phyloP scores from a whole-genome alignment of 345 rosid species.

The Draba incana region DNA sequence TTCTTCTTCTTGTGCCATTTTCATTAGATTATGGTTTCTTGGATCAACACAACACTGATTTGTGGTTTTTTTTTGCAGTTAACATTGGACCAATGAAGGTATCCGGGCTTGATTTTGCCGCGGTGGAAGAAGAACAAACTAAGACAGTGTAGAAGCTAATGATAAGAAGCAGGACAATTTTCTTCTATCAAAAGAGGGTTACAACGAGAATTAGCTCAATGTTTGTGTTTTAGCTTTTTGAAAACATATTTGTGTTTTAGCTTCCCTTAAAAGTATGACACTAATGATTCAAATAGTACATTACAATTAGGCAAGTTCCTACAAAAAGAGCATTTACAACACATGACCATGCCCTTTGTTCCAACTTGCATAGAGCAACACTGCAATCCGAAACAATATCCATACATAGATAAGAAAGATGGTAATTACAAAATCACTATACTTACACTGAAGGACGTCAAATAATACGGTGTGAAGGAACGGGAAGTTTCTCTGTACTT shows the following conservation, averaged over 20 bases:
- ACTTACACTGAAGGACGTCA: conserved; percentile 29
- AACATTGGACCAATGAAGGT: conserved; percentile 81
- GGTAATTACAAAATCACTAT: neutral
- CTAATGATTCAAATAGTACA: conserved; percentile 6
- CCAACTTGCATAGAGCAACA: conserved; percentile 15
- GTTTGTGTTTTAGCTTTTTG: too few species aligned
- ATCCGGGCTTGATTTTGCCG: conserved; percentile 62
- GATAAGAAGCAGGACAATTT: too few species aligned
- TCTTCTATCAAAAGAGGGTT: too few species aligned
- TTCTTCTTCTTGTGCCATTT: conserved; percentile 2
- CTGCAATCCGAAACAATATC: conserved; percentile 19
- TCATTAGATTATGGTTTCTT: neutral
- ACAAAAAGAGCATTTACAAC: conserved; percentile 3
- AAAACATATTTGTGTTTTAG: too few species aligned
- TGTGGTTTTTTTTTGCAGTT: conserved; percentile 51
- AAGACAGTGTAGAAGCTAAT: neutral
- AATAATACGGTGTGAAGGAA: conserved; percentile 9
- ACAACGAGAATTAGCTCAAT: too few species aligned
- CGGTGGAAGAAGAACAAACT: conserved; percentile 44
- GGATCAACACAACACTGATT: conserved; percentile 2
- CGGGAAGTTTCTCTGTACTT: conserved; percentile 4
- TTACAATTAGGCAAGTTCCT: conserved; percentile 19
- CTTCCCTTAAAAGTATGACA: too few species aligned
- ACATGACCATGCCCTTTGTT: conserved; percentile 1
- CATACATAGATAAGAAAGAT: conserved; percentile 8